These are phyloP conservation scores for Knufia fluminis DNA, from an alignment of 2,329 filamentous ascomycete genomes.

Conservation along the genomic window DNA sequence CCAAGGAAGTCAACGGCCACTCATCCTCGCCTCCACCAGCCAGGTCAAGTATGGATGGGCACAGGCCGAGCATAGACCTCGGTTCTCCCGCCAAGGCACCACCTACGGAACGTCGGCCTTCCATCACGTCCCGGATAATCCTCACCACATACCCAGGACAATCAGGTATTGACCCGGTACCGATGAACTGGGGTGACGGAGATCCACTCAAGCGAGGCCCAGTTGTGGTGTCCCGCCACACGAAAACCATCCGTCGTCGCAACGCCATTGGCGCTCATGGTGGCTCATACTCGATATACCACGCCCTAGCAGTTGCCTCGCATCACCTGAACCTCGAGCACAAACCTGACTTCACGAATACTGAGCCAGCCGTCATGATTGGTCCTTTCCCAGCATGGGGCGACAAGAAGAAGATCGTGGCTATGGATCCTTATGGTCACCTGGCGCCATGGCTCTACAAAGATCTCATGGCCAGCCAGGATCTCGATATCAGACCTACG, in stretches of 20 bases:
- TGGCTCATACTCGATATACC: constrained; percentile 92
- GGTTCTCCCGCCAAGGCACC: constrained; percentile 10
- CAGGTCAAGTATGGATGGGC: neutral
- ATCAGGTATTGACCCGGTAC: constrained; percentile 84
- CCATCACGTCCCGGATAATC: constrained; percentile 50
- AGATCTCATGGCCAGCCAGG: constrained; percentile 62
- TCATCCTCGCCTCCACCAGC: constrained; percentile 9
- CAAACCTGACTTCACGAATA: constrained; percentile 70
- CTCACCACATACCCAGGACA: constrained; percentile 86
- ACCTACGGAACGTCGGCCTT: constrained; percentile 15
- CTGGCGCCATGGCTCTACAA: constrained; percentile 75
- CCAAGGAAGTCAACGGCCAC: constrained; percentile 16
- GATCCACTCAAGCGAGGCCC: constrained; percentile 71
- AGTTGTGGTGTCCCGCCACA: constrained; percentile 71
- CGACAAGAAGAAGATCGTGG: constrained; percentile 86
- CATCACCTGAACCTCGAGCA: constrained; percentile 80
- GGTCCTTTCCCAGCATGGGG: constrained; percentile 85
- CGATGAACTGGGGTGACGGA: constrained; percentile 75
- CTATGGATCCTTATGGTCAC: constrained; percentile 93
- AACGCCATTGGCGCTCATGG: constrained; percentile 70
- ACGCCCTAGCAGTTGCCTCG: constrained; percentile 83
- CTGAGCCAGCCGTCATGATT: constrained; percentile 81
- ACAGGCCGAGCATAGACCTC: constrained; percentile 10
- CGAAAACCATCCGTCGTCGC: constrained; percentile 66
- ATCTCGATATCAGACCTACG: constrained; percentile 78